Percentiles rank a stretch among this genome's conserved stretches.
Conservation (phyloP, 441 rosid species). For the Croton setiger region DNA sequence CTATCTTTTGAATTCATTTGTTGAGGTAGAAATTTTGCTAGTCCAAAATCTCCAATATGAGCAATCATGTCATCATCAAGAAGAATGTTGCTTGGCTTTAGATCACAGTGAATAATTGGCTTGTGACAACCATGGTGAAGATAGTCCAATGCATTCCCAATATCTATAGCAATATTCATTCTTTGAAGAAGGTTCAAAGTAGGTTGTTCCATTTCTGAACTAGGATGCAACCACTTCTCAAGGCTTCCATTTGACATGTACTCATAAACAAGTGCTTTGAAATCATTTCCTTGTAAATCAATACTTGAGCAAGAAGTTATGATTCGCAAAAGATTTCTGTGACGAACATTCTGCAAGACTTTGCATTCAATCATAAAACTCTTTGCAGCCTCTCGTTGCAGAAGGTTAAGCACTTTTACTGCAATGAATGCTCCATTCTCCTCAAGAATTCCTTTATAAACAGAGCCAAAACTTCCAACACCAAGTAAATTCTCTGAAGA, state of each 20-base stretch:
- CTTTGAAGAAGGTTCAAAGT: constrained; percentile 20
- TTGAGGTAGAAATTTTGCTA: neutral
- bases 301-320: constrained; percentile 11
- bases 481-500: constrained; percentile 2
- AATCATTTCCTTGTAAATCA: constrained; percentile 10
- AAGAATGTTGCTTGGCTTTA: constrained; percentile 13
- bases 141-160: too few relatives aligned
- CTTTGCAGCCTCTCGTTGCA: neutral
- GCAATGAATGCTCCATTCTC: neutral
- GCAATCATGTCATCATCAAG: neutral
- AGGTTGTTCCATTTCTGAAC: neutral
- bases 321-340: constrained; percentile 10
- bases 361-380: constrained; percentile 5
- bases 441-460: constrained; percentile 1
- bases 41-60: constrained; percentile 6
- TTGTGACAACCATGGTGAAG: neutral
- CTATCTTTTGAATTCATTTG: neutral
- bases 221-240: constrained; percentile 14
- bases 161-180: neutral
- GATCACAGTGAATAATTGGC: constrained; percentile 10
- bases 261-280: constrained; percentile 14
- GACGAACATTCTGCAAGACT: neutral
- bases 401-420: constrained; percentile 6
- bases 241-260: constrained; percentile 24
- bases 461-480: constrained; percentile 11